A percentile compares a stretch with the other conserved stretches of the same genome.
phyloP scores from a whole-genome alignment of 1,139 yeast genomes.

The Suhomyces chickasaworum region DNA sequence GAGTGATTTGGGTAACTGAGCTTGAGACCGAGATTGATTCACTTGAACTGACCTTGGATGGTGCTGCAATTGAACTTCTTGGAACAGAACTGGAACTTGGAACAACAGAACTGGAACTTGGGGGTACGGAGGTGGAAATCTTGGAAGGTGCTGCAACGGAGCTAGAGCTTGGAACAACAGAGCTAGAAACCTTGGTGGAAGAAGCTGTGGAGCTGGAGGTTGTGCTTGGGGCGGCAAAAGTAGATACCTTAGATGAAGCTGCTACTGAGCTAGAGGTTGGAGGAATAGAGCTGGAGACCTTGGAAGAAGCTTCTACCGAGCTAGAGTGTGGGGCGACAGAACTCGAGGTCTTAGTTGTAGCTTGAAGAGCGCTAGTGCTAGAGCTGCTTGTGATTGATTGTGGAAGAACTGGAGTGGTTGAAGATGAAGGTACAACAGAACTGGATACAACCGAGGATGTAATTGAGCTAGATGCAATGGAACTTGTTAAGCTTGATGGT shows the following conservation, averaged over 20 bases:
- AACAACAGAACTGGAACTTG: constrained; percentile 1
- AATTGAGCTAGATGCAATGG: constrained; percentile 10
- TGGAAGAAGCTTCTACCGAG: constrained; percentile 1
- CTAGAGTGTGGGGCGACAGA: constrained; percentile 5
- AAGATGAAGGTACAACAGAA: constrained; percentile 1
- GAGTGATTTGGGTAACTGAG: constrained; percentile 15
- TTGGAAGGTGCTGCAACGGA: neutral
- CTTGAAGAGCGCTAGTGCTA: constrained; percentile 6
- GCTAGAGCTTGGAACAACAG: constrained; percentile 22
- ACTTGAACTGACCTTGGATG: constrained; percentile 18
- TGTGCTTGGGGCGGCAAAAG: too few species aligned
- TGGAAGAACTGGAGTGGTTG: neutral
- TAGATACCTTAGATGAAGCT: neutral
- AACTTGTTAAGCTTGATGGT: neutral
- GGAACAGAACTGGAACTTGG: constrained; percentile 14
- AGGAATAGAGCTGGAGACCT: too few species aligned
- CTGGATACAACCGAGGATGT: constrained; percentile 4
- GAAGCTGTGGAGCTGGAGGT: constrained; percentile 15
- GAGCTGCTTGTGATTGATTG: neutral
- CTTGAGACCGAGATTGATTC: constrained; percentile 25
- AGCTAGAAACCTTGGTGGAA: constrained; percentile 28
- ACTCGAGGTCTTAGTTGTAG: constrained; percentile 8
- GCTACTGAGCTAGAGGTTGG: neutral
- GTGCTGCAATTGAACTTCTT: too few species aligned
- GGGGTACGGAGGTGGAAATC: neutral